These are phyloP conservation scores for Candida oleophila DNA, from an alignment of 805 yeast species.

Conservation along the genomic window DNA sequence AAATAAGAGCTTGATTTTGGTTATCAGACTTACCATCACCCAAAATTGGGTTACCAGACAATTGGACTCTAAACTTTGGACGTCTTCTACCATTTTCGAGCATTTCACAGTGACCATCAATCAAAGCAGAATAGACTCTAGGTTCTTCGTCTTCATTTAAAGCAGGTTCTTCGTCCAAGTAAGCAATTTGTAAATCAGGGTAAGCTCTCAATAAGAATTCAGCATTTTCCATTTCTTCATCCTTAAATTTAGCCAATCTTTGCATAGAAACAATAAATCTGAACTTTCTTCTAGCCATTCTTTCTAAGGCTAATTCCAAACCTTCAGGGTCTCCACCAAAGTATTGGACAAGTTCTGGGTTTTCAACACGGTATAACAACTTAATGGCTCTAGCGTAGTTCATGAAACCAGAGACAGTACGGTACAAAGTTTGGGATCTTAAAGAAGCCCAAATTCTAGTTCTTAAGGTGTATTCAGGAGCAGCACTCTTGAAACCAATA, in stretches of 20 bases:
- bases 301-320: constrained; percentile 87
- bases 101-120: constrained; percentile 70
- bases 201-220: constrained; percentile 62
- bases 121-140: constrained; percentile 59
- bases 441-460: constrained; percentile 50
- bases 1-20: constrained; percentile 73
- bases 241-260: constrained; percentile 50
- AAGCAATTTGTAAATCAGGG: constrained; percentile 66
- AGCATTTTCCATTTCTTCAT: constrained; percentile 57
- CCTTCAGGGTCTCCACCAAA: constrained; percentile 99
- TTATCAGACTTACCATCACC: constrained; percentile 88
- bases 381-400: constrained; percentile 48
- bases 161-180: constrained; percentile 52
- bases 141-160: constrained; percentile 42
- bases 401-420: constrained; percentile 49
- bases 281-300: constrained; percentile 63
- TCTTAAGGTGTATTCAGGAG: constrained; percentile 47
- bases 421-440: constrained; percentile 46
- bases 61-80: constrained; percentile 61
- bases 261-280: constrained; percentile 68
- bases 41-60: constrained; percentile 78
- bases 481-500: constrained; percentile 48
- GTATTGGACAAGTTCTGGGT: constrained; percentile 67
- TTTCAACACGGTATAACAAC: constrained; percentile 45
- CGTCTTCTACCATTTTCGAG: constrained; percentile 55